These are phyloP conservation scores for Kwoniella europaea DNA, from an alignment of 768 basidiomycete genomes.

Conservation along the genomic window DNA sequence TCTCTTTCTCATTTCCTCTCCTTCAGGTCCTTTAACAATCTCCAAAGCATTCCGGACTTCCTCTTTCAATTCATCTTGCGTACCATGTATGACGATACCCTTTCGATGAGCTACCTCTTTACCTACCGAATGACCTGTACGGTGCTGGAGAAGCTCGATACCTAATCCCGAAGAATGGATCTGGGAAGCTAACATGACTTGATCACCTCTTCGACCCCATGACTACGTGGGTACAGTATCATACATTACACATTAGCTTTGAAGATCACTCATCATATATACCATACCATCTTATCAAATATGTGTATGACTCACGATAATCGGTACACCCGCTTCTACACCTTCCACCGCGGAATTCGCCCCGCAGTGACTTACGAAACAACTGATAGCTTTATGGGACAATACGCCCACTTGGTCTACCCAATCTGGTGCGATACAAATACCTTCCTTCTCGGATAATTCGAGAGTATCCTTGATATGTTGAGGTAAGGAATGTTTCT, in stretches of 20 bases:
- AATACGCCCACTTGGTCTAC: slow-evolving; percentile 27
- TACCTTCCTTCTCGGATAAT: slow-evolving; percentile 17
- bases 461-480: slow-evolving; percentile 12
- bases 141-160: slow-evolving; percentile 31
- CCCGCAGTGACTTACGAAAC: slow-evolving; percentile 29
- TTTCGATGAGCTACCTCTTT: slow-evolving; percentile 9
- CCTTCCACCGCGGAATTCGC: slow-evolving; percentile 24
- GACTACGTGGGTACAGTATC: background rate
- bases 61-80: slow-evolving; percentile 8
- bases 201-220: slow-evolving; percentile 22
- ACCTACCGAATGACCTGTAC: slow-evolving; percentile 17
- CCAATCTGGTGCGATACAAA: slow-evolving; percentile 25
- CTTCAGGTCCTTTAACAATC: slow-evolving; percentile 54
- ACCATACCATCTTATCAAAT: too few species aligned
- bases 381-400: slow-evolving; percentile 8
- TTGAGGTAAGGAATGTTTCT: slow-evolving; percentile 16
- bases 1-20: slow-evolving; percentile 66
- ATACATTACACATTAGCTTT: background rate
- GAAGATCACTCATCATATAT: too few species aligned
- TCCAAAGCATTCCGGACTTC: slow-evolving; percentile 19
- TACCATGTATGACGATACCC: slow-evolving; percentile 14
- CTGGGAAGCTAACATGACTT: slow-evolving; percentile 11
- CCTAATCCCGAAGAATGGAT: slow-evolving; percentile 14
- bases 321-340: slow-evolving; percentile 25
- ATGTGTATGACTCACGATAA: slow-evolving; percentile 5